Evolutionary conservation across 371 early-diverging fungal species (phyloP).

Genomic region (Mucor piriformis): DNA sequence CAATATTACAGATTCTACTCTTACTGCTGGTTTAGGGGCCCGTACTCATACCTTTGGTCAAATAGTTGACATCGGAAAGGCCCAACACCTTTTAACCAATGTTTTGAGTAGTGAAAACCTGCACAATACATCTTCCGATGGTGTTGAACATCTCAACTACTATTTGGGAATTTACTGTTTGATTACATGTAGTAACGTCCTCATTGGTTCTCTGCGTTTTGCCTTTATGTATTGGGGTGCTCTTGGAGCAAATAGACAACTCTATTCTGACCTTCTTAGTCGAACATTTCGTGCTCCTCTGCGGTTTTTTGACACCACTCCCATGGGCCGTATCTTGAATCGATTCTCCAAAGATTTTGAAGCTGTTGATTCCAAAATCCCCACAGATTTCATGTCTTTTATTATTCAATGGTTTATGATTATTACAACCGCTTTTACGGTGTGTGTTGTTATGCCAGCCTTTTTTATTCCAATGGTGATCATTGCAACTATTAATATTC

Average conservation of each 20-base stretch:
- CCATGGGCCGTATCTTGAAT: conserved; percentile 89
- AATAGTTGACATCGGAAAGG: conserved; percentile 5
- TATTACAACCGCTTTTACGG: conserved; percentile 36
- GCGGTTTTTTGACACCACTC: conserved; percentile 89
- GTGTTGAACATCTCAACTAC: conserved; percentile 18
- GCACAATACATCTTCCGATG: conserved; percentile 20
- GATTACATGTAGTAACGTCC: conserved; percentile 15
- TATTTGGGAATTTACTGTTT: conserved; percentile 22
- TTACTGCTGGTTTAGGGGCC: conserved; percentile 3
- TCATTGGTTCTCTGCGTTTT: conserved; percentile 30
- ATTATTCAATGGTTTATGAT: conserved; percentile 59
- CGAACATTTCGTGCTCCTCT: conserved; percentile 70
- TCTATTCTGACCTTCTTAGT: conserved; percentile 57
- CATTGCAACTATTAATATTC: conserved; percentile 45
- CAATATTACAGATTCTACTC: not conserved
- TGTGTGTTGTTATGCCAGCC: conserved; percentile 33
- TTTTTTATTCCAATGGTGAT: conserved; percentile 61
- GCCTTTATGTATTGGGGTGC: conserved; percentile 47
- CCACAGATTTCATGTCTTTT: conserved; percentile 51
- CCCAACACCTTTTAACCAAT: no score
- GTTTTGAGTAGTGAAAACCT: not conserved
- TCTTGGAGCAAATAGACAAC: conserved; percentile 52
- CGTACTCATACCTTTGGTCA: conserved; percentile 27
- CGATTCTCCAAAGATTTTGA: conserved; percentile 75
- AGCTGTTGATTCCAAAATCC: conserved; percentile 40